Evolutionary conservation across 108 stramenopile genomes (phyloP), one percentile per base, ranked within the genome.

Genomic region (Poteriospumella lacustris): DNA sequence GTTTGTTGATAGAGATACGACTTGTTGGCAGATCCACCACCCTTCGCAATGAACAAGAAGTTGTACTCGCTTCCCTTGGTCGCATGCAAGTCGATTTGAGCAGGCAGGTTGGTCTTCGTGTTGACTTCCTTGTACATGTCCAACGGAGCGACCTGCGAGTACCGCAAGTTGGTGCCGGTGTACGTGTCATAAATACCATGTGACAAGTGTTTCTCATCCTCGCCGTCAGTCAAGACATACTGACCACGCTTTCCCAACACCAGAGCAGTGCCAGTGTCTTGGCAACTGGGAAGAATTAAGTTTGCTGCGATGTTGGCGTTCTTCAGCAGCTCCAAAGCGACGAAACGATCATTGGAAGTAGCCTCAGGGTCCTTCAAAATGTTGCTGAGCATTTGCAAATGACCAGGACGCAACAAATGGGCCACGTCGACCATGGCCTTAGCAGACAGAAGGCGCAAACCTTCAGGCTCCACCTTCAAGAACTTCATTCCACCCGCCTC

Each of bases 1-100:
- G 96, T 96, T 84, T 94, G 94, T 78, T 96, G 96, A 78, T 92
- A 95, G 59, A 96, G 76, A 80, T 94, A 96, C 9, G 96, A 94
- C 80, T 96, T 96, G 87, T 96, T 96, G 29, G 96, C 96, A 40
- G 90, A 91, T 12, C 96, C 96, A 39, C 96, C 96, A 28, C 96
- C 96, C 86, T 96, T 96, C 80, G 96, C 96, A 68, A 96, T 94
- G 77, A 95, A 96, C 60, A 91, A 81, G 70, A 96, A 96, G 73
- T 91, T 81, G 82, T 96, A 96, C 78, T 90, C 90, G 69, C 86
- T 82, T 12, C 95, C 80, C 58, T 90, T 84, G 42, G 87, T 80
- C 34, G 92, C 92, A 60, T 91, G 90, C 26, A 96, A 58, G 78
- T 96, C 94, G 56, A 96, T 83, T 81, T 96, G 96, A 33, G 96